Percentiles rank a stretch among this genome's conserved stretches.
Evolutionary conservation across 2,329 filamentous ascomycete genomes (phyloP).

Genomic region (Alternaria metachromatica): DNA sequence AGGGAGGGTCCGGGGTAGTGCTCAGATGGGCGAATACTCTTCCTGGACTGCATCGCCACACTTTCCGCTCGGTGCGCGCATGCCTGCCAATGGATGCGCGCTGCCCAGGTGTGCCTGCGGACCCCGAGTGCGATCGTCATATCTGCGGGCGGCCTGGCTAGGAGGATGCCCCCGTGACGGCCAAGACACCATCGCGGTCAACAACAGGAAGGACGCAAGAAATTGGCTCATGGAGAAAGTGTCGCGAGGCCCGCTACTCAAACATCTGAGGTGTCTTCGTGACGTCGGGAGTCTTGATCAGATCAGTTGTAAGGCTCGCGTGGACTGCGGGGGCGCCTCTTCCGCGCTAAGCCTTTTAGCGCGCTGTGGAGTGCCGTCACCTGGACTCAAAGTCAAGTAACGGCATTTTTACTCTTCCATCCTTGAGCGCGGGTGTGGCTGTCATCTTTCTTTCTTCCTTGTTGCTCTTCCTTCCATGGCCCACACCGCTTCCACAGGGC

Average conservation of each 20-base stretch:
- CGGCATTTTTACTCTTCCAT: slow-evolving; percentile 1
- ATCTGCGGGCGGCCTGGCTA: neutral
- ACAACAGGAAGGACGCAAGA: neutral
- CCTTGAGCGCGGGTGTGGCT: neutral
- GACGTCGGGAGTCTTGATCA: slow-evolving; percentile 12
- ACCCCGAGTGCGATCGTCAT: slow-evolving; percentile 4
- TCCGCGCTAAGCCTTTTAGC: slow-evolving; percentile 19
- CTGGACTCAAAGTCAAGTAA: slow-evolving; percentile 6
- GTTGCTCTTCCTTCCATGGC: neutral
- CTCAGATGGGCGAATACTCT: neutral
- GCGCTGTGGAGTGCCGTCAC: slow-evolving; percentile 14
- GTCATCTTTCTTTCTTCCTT: neutral
- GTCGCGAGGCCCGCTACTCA: neutral
- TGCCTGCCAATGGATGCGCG: slow-evolving; percentile 7
- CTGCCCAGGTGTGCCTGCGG: neutral
- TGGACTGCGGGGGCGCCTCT: slow-evolving; percentile 9
- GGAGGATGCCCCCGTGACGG: neutral
- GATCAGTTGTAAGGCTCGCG: slow-evolving; percentile 24
- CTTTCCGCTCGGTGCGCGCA: neutral
- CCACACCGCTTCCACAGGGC: neutral
- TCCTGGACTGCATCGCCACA: slow-evolving; percentile 2
- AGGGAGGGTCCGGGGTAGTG: neutral
- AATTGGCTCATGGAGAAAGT: neutral
- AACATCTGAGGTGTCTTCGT: slow-evolving; percentile 21
- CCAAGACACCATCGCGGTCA: neutral